A percentile compares a stretch with the other conserved stretches of the same genome.
phyloP scores from a whole-genome alignment of 345 rosid species.

The Eucalyptus cloeziana region DNA sequence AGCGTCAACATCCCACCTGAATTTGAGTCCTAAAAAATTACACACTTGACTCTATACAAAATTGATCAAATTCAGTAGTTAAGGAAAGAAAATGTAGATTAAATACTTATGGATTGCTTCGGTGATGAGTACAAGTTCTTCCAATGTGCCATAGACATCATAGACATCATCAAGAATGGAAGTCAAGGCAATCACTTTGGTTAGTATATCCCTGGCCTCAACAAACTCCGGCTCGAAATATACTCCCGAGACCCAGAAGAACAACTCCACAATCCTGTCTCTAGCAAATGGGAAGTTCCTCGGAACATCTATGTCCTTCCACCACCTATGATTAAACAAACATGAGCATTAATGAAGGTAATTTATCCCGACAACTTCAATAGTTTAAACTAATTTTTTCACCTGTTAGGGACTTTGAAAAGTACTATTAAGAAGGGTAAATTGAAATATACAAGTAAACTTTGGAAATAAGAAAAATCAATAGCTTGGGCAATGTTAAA shows the following conservation, averaged over 20 bases:
- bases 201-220: not conserved
- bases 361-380: not conserved
- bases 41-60: not conserved
- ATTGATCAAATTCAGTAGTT: not conserved
- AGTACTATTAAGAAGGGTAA: not conserved
- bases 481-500: not conserved
- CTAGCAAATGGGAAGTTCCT: not conserved
- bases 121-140: conserved; percentile 12
- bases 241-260: not conserved
- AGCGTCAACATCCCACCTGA: conserved; percentile 9
- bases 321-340: not conserved
- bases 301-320: not conserved
- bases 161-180: conserved; percentile 17
- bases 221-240: not conserved
- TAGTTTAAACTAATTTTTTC: not conserved
- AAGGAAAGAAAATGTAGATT: not conserved
- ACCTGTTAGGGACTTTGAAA: not conserved
- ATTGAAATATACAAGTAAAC: not conserved
- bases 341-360: not conserved
- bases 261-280: not conserved
- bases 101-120: conserved; percentile 10
- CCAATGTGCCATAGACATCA: conserved; percentile 13
- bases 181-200: conserved; percentile 5
- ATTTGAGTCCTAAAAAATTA: not conserved
- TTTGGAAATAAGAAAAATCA: not conserved